A percentile compares a stretch with the other conserved stretches of the same genome.
Evolutionary conservation across 495 filamentous ascomycete species (phyloP).

Genomic region (Lasiosphaeria ovina): DNA sequence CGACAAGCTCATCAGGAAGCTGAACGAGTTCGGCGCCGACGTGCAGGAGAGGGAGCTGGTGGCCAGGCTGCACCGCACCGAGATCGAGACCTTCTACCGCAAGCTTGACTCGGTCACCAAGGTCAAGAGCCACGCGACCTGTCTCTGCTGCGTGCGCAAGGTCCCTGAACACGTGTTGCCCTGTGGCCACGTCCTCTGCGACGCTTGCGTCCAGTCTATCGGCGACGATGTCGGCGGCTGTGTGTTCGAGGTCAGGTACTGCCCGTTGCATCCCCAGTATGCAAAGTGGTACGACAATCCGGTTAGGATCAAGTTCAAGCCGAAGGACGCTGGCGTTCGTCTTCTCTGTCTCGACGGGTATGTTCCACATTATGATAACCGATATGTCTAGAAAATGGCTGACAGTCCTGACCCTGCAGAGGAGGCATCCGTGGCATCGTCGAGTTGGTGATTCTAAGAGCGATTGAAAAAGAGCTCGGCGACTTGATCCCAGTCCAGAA

Average conservation of each 20-base stretch:
- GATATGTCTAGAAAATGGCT: not conserved
- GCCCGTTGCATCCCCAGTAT: conserved; percentile 34
- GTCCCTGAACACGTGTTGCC: conserved; percentile 52
- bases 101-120: conserved; percentile 14
- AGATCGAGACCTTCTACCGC: conserved; percentile 30
- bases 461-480: conserved; percentile 42
- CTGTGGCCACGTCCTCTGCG: conserved; percentile 60
- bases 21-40: conserved; percentile 1
- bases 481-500: conserved; percentile 37
- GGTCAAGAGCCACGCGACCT: conserved; percentile 41
- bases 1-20: not conserved
- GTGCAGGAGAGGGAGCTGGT: conserved; percentile 18
- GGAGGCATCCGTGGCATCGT: conserved; percentile 53
- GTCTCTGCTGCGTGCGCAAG: conserved; percentile 56
- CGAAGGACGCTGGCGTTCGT: conserved; percentile 46
- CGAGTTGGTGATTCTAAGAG: conserved; percentile 43
- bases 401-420: conserved; percentile 19
- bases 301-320: conserved; percentile 44
- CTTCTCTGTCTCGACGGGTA: conserved; percentile 51
- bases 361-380: not conserved
- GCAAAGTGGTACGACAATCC: conserved; percentile 27
- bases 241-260: conserved; percentile 20
- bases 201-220: conserved; percentile 38
- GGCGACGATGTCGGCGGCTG: conserved; percentile 14
- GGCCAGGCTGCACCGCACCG: conserved; percentile 30